These are phyloP conservation scores for Mesotaenium endlicherianum DNA, from an alignment of 139 green algal species.

Conservation along the genomic window DNA sequence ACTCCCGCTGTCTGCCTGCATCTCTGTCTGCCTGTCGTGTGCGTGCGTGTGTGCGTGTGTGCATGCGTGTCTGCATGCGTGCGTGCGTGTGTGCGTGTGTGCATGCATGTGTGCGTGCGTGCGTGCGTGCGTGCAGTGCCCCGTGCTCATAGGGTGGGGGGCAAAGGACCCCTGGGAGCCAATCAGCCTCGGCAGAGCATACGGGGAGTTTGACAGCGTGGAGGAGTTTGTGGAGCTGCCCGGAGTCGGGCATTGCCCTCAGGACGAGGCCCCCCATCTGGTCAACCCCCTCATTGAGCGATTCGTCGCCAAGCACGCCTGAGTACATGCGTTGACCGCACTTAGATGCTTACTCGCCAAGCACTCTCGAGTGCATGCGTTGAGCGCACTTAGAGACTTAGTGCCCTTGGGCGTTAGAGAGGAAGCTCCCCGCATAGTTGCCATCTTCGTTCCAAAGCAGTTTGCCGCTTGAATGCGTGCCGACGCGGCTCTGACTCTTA, in stretches of 20 bases:
- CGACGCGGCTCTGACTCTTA: too few species aligned
- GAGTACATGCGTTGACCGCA: too few species aligned
- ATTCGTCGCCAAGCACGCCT: constrained; percentile 64
- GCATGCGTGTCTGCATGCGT: neutral
- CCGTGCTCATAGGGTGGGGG: constrained; percentile 87
- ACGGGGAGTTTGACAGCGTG: constrained; percentile 38
- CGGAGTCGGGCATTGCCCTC: constrained; percentile 83
- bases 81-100: neutral
- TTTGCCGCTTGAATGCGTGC: too few species aligned
- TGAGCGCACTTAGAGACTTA: too few species aligned
- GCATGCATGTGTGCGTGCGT: neutral
- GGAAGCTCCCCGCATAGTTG: too few species aligned
- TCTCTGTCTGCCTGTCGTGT: too few species aligned
- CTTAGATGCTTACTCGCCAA: too few species aligned
- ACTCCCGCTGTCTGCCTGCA: too few species aligned
- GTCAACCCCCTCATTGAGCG: constrained; percentile 86
- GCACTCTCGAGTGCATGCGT: too few species aligned
- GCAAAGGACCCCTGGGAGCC: constrained; percentile 81
- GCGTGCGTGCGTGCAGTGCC: constrained; percentile 49
- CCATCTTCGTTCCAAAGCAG: too few species aligned
- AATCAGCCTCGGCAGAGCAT: constrained; percentile 65
- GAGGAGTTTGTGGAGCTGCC: constrained; percentile 83
- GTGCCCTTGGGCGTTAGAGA: too few species aligned
- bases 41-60: neutral
- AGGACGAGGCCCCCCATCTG: constrained; percentile 77